Evolutionary conservation across 805 yeast species (phyloP).

Genomic region (Saccharomycopsis guyanensis): DNA sequence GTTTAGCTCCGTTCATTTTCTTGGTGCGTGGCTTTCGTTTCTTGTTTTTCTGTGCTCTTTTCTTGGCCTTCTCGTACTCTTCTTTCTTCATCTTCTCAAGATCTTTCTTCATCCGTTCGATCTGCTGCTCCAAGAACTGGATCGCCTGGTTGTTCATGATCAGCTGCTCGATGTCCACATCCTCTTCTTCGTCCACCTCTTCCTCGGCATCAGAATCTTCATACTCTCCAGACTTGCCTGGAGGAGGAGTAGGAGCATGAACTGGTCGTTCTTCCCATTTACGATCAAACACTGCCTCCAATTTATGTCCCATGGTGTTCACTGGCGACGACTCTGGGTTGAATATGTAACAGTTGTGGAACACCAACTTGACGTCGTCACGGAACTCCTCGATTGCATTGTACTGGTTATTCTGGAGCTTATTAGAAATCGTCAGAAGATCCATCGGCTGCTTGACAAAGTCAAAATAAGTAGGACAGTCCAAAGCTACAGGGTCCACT

Average conservation of each 20-base stretch:
- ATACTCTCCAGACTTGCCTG: conserved; percentile 42
- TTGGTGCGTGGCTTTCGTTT: conserved; percentile 36
- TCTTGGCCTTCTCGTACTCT: conserved; percentile 46
- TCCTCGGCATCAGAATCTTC: conserved; percentile 27
- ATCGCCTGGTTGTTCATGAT: conserved; percentile 83
- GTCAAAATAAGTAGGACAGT: conserved; percentile 84
- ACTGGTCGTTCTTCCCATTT: conserved; percentile 84
- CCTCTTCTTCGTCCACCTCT: conserved; percentile 43
- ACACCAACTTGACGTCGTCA: conserved; percentile 72
- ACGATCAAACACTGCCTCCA: conserved; percentile 79
- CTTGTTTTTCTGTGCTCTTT: conserved; percentile 35
- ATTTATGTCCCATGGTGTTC: conserved; percentile 86
- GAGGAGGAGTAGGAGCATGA: conserved; percentile 52
- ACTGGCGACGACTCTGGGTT: conserved; percentile 98
- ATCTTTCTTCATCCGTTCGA: conserved; percentile 78
- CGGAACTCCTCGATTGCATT: conserved; percentile 86
- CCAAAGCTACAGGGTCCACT: conserved; percentile 90
- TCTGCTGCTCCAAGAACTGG: conserved; percentile 78
- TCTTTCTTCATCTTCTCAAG: conserved; percentile 74
- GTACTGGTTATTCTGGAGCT: conserved; percentile 79
- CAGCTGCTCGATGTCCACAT: conserved; percentile 51
- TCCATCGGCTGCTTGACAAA: conserved; percentile 93
- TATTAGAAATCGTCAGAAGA: conserved; percentile 72
- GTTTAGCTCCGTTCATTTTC: conserved; percentile 18
- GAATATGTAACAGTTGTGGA: conserved; percentile 82